A percentile compares a stretch with the other conserved stretches of the same genome.
Evolutionary conservation across 2,329 filamentous ascomycete species (phyloP).

Genomic region (Eutypella sp.): DNA sequence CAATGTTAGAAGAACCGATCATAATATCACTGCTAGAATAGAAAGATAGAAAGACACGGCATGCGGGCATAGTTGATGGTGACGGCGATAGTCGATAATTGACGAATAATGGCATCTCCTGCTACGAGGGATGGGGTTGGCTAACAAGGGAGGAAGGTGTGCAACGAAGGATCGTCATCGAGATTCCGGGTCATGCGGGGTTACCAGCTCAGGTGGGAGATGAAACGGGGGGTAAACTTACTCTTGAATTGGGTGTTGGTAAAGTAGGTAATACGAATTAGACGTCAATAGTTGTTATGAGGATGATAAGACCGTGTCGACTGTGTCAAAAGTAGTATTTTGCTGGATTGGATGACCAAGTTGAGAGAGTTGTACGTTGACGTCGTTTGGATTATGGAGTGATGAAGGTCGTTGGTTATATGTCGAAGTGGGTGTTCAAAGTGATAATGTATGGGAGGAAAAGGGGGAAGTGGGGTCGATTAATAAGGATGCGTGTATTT

Average conservation of each 20-base stretch:
- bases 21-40: too few species aligned
- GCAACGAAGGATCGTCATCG: background rate
- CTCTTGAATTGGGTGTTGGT: background rate
- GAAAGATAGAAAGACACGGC: too few species aligned
- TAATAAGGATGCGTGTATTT: too few species aligned
- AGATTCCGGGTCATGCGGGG: constrained; percentile 2
- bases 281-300: background rate
- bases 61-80: too few species aligned
- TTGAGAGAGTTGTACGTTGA: background rate
- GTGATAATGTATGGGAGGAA: constrained; percentile 5
- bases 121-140: too few species aligned
- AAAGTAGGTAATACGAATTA: background rate
- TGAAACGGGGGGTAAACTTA: background rate
- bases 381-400: too few species aligned
- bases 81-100: too few species aligned
- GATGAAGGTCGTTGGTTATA: constrained; percentile 1
- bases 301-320: too few species aligned
- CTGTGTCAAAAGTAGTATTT: background rate
- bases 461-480: constrained; percentile 5
- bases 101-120: too few species aligned
- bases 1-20: too few species aligned
- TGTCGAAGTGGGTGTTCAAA: constrained; percentile 1
- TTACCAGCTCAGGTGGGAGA: background rate
- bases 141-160: too few species aligned
- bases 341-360: background rate